Conservation (phyloP, 164 flowering plant genomes). For the Dillenia turbinata region DNA sequence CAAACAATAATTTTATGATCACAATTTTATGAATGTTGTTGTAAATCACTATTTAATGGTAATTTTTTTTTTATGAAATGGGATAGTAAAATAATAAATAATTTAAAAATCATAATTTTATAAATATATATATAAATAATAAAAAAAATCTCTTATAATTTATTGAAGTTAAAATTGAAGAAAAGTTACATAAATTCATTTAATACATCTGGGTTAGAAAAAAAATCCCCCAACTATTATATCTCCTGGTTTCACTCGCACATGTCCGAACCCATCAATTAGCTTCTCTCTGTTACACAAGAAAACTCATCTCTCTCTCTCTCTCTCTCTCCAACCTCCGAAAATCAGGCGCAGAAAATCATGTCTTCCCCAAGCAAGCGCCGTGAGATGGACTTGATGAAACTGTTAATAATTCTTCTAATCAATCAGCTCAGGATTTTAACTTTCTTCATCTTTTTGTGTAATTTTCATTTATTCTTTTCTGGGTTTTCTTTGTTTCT, state of each 20-base stretch:
- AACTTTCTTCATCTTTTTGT: neutral
- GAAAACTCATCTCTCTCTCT: constrained; percentile 5
- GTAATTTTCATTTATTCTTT: neutral
- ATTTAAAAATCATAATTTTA: no score
- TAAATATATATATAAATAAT: no score
- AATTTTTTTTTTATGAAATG: no score
- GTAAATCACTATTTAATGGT: no score
- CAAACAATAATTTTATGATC: no score
- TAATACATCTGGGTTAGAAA: no score
- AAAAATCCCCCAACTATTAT: no score
- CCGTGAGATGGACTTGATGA: constrained; percentile 80
- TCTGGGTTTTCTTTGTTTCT: constrained; percentile 5
- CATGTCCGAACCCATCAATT: neutral
- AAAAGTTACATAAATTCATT: neutral
- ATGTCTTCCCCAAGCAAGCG: constrained; percentile 89
- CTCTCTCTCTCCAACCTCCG: constrained; percentile 1
- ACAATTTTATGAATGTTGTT: no score
- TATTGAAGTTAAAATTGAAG: neutral
- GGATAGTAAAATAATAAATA: no score
- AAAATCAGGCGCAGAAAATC: constrained; percentile 6
- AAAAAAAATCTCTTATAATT: no score
- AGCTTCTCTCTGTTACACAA: neutral
- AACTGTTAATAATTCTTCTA: constrained; percentile 34
- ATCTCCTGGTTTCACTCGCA: no score
- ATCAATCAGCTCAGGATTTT: neutral